Base-by-base conservation (phyloP, 306 rosid species). In the Quercus mongolica region DNA sequence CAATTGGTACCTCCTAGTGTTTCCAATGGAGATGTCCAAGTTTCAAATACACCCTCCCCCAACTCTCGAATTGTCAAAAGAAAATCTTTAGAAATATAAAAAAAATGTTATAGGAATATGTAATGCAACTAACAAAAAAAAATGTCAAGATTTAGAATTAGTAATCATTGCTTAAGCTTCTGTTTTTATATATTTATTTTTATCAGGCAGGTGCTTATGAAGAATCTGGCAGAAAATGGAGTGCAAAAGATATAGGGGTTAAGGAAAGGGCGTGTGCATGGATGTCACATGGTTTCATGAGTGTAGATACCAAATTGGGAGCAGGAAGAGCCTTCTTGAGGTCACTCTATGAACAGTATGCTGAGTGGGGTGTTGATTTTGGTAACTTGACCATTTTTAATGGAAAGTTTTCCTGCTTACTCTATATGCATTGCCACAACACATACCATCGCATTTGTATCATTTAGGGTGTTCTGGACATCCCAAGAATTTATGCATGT, bases 281-380 rank as follows among this genome's bases (percentile, higher is more conserved):
- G 98, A 95, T 95, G 99, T 58, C 73, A 63, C 77, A 91, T 5
- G 97, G 98, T 85, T 95, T 95, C 87, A 93, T 95, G 99, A 95
- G 99, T 70, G 93, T 95, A 58, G 88, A 95, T 77, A 87, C 91
- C 15, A 28, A 83, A 52, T 83, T 85, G 73, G 98, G 91, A 74
- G 99, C 99, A 63, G 98, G 94, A 69, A 93, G 81, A 82, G 97
- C 98, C 51, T 95, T 95, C 80, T 82, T 95, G 86, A 89, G 85
- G 76, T 95, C 99, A 61, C 96, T 95, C 21, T 84, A 93, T 86
- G 78, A 49, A 70, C 99, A 95, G 85, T 93, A 91, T 88, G 94
- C 95, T 51, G 85, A 80, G 9, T 95, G 99, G 99, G 99, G 97
- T 73, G 96, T 95, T 89, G 97, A 93, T 88, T 79, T 93, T 59